These are phyloP conservation scores for Trichoderma parareesei DNA, from an alignment of 495 filamentous ascomycete species.

Conservation along the genomic window DNA sequence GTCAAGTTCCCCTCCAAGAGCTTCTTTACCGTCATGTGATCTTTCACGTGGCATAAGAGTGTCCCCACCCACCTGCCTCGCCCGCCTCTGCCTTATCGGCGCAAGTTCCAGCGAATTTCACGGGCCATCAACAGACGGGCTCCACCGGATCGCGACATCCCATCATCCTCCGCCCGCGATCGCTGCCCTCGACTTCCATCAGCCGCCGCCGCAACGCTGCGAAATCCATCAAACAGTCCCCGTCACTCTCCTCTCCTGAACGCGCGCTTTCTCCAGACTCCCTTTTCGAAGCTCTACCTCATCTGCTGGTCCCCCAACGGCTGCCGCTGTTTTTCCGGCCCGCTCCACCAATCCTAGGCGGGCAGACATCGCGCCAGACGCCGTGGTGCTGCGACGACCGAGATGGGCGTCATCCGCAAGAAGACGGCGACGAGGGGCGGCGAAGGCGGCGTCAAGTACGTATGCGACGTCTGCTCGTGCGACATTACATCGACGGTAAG, in stretches of 20 bases:
- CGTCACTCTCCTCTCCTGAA: background rate
- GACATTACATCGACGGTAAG: constrained; percentile 93
- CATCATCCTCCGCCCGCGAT: constrained; percentile 16
- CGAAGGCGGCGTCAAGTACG: constrained; percentile 83
- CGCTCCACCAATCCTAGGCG: constrained; percentile 6
- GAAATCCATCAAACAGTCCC: constrained; percentile 22
- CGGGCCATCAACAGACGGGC: constrained; percentile 13
- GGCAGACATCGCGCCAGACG: background rate
- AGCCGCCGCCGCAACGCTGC: background rate
- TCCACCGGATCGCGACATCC: constrained; percentile 13
- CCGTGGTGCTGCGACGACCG: constrained; percentile 1
- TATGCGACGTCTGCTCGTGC: constrained; percentile 90
- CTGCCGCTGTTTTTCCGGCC: constrained; percentile 12
- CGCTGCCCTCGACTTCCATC: constrained; percentile 18
- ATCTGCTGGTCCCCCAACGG: background rate
- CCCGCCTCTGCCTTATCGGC: background rate
- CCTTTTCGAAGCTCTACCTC: background rate
- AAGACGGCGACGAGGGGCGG: constrained; percentile 83
- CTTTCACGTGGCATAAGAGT: too few species aligned
- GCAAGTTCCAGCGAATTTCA: background rate
- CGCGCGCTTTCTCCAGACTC: constrained; percentile 9
- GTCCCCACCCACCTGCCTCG: background rate
- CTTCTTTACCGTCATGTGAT: background rate
- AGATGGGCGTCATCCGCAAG: constrained; percentile 94
- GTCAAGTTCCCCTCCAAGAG: too few species aligned